Evolutionary conservation across 495 filamentous ascomycete genomes (phyloP).

Genomic region (Annulohypoxylon maeteangense): DNA sequence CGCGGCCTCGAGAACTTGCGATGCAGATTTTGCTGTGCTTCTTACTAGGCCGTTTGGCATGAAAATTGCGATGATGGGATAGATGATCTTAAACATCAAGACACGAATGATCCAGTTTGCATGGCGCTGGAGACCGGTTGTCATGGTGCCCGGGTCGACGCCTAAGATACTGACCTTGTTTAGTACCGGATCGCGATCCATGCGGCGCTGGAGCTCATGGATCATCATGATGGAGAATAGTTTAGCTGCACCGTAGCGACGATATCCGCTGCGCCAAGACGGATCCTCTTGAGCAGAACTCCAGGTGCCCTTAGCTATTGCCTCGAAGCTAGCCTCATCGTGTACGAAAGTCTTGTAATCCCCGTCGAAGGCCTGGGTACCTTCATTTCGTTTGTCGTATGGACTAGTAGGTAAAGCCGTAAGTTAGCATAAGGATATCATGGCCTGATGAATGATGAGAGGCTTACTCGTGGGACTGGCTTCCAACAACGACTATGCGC

Average conservation of each 20-base stretch:
- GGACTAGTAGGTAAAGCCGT: neutral
- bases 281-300: slow-evolving; percentile 40
- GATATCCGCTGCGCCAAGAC: slow-evolving; percentile 41
- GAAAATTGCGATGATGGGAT: neutral
- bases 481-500: slow-evolving; percentile 39
- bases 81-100: slow-evolving; percentile 29
- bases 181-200: slow-evolving; percentile 36
- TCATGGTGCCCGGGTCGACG: slow-evolving; percentile 47
- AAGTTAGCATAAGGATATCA: neutral
- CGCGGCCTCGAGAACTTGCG: slow-evolving; percentile 46
- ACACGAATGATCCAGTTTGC: slow-evolving; percentile 38
- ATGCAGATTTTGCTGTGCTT: slow-evolving; percentile 36
- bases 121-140: slow-evolving; percentile 30
- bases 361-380: slow-evolving; percentile 6
- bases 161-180: slow-evolving; percentile 42
- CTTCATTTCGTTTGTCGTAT: neutral
- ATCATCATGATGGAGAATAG: slow-evolving; percentile 52
- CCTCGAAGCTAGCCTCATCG: slow-evolving; percentile 27
- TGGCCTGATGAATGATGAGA: neutral
- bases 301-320: slow-evolving; percentile 51
- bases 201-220: slow-evolving; percentile 31
- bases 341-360: slow-evolving; percentile 42
- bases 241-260: slow-evolving; percentile 52
- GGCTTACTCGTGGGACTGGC: slow-evolving; percentile 50
- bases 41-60: neutral